phyloP scores from a whole-genome alignment of 2,329 filamentous ascomycete species.

The Sporothrix brunneoviolacea region DNA sequence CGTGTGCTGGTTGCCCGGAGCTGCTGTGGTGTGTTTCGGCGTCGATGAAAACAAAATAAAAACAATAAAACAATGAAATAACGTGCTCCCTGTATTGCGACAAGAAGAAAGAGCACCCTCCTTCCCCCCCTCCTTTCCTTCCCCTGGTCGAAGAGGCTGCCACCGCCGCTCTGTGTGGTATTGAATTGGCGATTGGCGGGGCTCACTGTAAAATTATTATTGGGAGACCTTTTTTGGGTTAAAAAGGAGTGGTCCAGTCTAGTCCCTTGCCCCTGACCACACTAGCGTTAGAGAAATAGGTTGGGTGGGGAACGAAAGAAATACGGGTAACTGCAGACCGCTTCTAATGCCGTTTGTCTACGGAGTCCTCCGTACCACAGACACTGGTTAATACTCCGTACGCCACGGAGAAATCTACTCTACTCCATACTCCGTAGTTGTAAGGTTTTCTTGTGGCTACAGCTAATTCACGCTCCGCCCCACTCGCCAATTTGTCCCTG shows the following conservation, averaged over 20 bases:
- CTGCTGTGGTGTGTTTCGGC: background rate
- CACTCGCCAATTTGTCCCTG: background rate
- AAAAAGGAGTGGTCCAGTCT: background rate
- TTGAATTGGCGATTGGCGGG: slow-evolving; percentile 6
- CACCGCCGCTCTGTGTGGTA: background rate
- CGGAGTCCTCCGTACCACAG: too few species aligned
- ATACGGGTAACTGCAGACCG: background rate
- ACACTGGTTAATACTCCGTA: too few species aligned
- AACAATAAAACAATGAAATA: background rate
- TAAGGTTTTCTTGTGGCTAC: too few species aligned
- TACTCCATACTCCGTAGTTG: too few species aligned
- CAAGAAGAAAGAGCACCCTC: background rate
- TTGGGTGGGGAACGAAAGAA: background rate
- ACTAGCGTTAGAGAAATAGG: slow-evolving; percentile 10
- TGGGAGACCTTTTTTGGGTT: background rate
- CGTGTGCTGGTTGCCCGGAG: slow-evolving; percentile 5
- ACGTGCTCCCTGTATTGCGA: slow-evolving; percentile 1
- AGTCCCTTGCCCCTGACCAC: slow-evolving; percentile 6
- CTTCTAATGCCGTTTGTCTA: too few species aligned
- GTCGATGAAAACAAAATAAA: background rate
- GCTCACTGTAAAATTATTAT: slow-evolving; percentile 3
- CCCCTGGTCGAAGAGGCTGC: background rate
- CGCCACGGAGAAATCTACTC: too few species aligned
- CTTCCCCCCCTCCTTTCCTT: background rate
- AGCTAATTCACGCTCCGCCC: background rate